These are phyloP conservation scores for Coemansia sp. DNA, from an alignment of 192 early-diverging fungal genomes.

Conservation along the genomic window DNA sequence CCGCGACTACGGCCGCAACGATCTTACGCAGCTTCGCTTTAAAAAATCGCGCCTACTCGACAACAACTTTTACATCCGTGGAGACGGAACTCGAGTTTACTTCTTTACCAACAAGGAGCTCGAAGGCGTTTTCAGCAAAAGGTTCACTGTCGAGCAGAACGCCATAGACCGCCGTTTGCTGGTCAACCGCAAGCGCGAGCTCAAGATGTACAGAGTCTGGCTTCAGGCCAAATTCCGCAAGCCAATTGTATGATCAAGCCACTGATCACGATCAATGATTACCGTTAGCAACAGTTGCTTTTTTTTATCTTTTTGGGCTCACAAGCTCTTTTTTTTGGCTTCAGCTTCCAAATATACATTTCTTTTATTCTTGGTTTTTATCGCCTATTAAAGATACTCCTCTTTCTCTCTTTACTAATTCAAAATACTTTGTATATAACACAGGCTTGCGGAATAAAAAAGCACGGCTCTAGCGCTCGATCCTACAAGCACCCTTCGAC, in stretches of 20 bases:
- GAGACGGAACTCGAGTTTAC: slow-evolving; percentile 76
- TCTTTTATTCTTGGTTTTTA: background rate
- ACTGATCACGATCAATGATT: slow-evolving; percentile 11
- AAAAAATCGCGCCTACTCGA: slow-evolving; percentile 68
- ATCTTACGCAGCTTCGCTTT: slow-evolving; percentile 78
- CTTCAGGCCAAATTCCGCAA: slow-evolving; percentile 95
- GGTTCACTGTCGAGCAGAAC: slow-evolving; percentile 81
- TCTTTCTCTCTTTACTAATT: background rate
- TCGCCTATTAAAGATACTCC: background rate
- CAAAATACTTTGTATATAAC: slow-evolving; percentile 8
- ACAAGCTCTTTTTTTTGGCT: background rate
- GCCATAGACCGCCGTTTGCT: slow-evolving; percentile 88
- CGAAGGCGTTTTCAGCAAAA: slow-evolving; percentile 42
- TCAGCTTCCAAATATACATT: background rate
- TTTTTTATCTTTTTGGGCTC: background rate
- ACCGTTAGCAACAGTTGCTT: background rate
- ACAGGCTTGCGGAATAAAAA: background rate
- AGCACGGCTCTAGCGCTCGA: background rate
- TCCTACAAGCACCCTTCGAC: background rate
- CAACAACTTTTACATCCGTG: slow-evolving; percentile 77
- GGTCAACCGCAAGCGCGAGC: slow-evolving; percentile 83
- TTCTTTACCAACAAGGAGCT: slow-evolving; percentile 68
- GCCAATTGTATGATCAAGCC: slow-evolving; percentile 33
- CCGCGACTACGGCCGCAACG: slow-evolving; percentile 80
- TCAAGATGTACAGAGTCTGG: slow-evolving; percentile 99